Conservation (phyloP, 2,329 filamentous ascomycete genomes). For the Aureobasidium sp. region DNA sequence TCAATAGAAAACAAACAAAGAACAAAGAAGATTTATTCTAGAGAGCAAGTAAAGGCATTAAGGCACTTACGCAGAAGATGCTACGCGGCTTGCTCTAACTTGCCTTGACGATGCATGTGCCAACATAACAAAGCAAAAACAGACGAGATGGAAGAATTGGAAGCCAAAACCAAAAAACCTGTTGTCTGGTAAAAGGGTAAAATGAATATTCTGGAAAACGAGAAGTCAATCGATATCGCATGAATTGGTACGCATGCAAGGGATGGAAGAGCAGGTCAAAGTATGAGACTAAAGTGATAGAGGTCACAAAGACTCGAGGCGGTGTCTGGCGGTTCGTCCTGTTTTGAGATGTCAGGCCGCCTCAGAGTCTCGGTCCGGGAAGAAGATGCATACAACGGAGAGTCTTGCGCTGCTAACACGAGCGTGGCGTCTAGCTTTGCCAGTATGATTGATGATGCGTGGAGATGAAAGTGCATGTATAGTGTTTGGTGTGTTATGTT, state of each 20-base stretch:
- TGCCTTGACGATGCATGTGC: not conserved
- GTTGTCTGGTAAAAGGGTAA: not conserved
- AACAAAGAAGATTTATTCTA: not conserved
- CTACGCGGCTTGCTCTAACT: not conserved
- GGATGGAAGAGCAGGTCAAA: not conserved
- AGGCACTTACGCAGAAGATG: not conserved
- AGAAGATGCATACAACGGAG: not conserved
- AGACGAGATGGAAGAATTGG: not conserved
- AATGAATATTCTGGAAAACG: not conserved
- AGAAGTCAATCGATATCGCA: not conserved
- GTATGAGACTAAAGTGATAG: not conserved
- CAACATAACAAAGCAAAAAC: not conserved
- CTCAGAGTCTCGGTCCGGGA: not conserved
- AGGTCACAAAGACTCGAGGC: not conserved
- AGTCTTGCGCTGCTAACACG: not conserved
- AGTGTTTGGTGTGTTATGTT: not conserved
- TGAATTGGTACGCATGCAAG: not conserved
- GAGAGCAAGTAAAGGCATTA: not conserved
- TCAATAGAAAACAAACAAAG: not conserved
- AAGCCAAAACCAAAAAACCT: not conserved
- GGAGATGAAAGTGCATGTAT: not conserved
- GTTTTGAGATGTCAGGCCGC: not conserved
- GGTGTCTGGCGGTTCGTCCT: not conserved
- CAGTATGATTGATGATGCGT: not conserved
- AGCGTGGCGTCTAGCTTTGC: not conserved